Evolutionary conservation across 306 rosid species (phyloP), one percentile per base, ranked within the genome.

Genomic region (Datisca glomerata): DNA sequence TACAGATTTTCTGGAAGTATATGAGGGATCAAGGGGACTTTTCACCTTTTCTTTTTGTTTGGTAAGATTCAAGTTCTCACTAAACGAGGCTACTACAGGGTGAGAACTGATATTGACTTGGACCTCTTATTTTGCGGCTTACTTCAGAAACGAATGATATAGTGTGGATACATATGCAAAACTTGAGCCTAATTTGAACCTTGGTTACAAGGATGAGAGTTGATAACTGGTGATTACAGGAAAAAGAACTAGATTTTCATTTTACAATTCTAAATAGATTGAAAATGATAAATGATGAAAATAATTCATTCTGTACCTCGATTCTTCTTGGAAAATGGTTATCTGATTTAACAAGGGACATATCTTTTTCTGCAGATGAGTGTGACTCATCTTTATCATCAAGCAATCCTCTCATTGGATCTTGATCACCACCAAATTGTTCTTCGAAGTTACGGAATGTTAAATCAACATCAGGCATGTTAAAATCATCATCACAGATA

Each of bases 401-500:
- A 33, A 54, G 64, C 37, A 66, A 36, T 21, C 59, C 54, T 51
- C 69, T 60, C 28, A 36, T 58, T 28, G 74, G 80, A 69, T 79
- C 85, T 58, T 82, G 78, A 55, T 76, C 85, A 55, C 86, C 75
- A 53, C 76, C 79, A 52, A 87, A 87, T 37, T 78, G 43, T 55
- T 87, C 94, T 43, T 87, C 93, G 9, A 61, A 71, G 64, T 69
- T 82, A 57, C 34, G 79, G 70, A 87, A 79, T 9, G 94, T 76
- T 55, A 74, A 70, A 56, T 87, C 93, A 51, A 87, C 80, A 17
- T 87, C 96, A 20, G 96, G 96, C 23, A 87, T 76, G 67, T 76
- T 50, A 44, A 87, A 76, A 69, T 76, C 93, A 41, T 82, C 96
- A 18, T 19, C 43, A 35, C 52, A 71, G 40, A 67, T 64, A 60